phyloP scores from a whole-genome alignment of 176 grass and related monocot species.

The Zoysia japonica region DNA sequence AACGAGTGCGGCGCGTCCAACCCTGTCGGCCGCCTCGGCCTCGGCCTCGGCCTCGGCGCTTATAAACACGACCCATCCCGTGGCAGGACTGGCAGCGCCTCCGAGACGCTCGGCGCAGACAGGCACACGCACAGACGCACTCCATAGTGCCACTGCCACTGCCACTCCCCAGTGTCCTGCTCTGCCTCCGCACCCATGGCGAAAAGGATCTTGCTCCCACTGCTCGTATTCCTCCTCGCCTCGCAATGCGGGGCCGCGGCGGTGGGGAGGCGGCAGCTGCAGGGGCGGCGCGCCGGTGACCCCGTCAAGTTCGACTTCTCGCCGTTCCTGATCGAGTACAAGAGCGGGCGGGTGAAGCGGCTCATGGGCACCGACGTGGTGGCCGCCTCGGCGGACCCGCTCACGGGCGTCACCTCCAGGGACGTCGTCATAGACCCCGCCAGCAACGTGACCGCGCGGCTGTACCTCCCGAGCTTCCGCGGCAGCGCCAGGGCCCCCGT shows the following conservation, averaged over 20 bases:
- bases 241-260: slow-evolving; percentile 4
- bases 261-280: slow-evolving; percentile 10
- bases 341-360: slow-evolving; percentile 60
- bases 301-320: slow-evolving; percentile 67
- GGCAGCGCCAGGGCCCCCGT: slow-evolving; percentile 37
- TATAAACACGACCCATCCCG: slow-evolving; percentile 40
- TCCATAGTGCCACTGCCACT: slow-evolving; percentile 28
- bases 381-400: slow-evolving; percentile 47
- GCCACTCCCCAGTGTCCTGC: neutral
- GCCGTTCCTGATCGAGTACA: slow-evolving; percentile 65
- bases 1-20: slow-evolving; percentile 38
- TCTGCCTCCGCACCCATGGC: slow-evolving; percentile 31
- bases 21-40: slow-evolving; percentile 34
- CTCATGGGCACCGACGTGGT: slow-evolving; percentile 50
- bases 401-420: slow-evolving; percentile 54
- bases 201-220: slow-evolving; percentile 39
- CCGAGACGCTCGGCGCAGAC: slow-evolving; percentile 9
- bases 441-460: slow-evolving; percentile 52
- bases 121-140: neutral
- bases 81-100: neutral
- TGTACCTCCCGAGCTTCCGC: slow-evolving; percentile 62
- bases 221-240: slow-evolving; percentile 17
- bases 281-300: slow-evolving; percentile 23
- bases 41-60: neutral
- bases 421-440: slow-evolving; percentile 58